Base-by-base conservation (phyloP, 2,329 filamentous ascomycete species). In the Ramularia collo-cygni region DNA sequence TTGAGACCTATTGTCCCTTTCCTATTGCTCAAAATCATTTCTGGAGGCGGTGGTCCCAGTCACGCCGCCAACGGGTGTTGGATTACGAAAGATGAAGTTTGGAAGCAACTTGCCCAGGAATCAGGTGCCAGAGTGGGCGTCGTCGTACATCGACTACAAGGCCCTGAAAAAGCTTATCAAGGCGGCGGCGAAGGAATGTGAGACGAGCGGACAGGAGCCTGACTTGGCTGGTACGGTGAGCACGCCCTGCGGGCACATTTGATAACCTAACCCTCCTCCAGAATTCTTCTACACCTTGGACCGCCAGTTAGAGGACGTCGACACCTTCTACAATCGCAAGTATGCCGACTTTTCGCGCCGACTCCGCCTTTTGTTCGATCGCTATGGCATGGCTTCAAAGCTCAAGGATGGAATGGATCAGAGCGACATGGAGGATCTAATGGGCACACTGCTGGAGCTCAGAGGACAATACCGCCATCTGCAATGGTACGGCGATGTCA, bases 401-500 rank as follows among this genome's bases (percentile, higher is more conserved):
- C 68, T 79, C 37, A 74, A 81, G 21, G 76, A 84, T 45, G 76
- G 77, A 42, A 76, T 95, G 47, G 90, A 95, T 59, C 76, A 81
- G 47, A 87, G 95, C 60, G 92, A 98, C 65, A 74, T 83, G 30
- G 86, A 95, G 62, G 92, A 98, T 64, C 72, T 96, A 33, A 84
- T 93, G 70, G 87, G 84, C 26, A 88, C 89, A 26, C 70, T 98
- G 36, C 75, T 96, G 21, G 92, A 98, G 64, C 72, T 96, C 44
- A 79, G 92, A 42, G 83, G 81, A 37, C 85, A 93, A 59, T 67
- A 96, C 51, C 77, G 92, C 44, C 96, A 96, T 57, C 71, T 98
- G 37, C 85, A 94, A 63, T 96, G 89, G 89, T 98, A 96, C 61
- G 90, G 89, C 35, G 90, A 96, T 66, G 90, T 96, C 57, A 98